phyloP scores from a whole-genome alignment of 805 yeast genomes.

The Starmerella apis region DNA sequence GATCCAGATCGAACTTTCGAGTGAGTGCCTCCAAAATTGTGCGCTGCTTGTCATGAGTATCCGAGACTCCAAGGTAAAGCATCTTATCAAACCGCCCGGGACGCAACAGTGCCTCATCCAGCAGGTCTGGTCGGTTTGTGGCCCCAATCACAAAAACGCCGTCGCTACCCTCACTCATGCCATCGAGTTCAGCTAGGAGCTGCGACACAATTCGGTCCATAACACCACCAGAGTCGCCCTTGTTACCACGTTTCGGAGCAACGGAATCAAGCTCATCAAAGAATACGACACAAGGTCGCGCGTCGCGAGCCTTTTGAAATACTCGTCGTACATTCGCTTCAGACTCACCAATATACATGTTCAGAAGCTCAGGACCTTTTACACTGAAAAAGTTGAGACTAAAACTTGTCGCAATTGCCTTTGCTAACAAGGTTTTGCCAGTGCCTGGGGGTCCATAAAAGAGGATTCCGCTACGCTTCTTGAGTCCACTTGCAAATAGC shows the following conservation, averaged over 20 bases:
- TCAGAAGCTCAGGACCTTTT: slow-evolving; percentile 91
- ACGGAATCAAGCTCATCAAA: slow-evolving; percentile 97
- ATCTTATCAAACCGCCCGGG: slow-evolving; percentile 94
- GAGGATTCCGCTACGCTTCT: slow-evolving; percentile 85
- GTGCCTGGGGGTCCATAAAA: slow-evolving; percentile 99
- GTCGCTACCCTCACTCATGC: slow-evolving; percentile 73
- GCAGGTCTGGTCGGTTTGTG: slow-evolving; percentile 87
- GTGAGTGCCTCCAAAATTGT: slow-evolving; percentile 82
- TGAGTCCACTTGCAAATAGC: slow-evolving; percentile 74
- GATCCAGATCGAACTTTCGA: slow-evolving; percentile 52
- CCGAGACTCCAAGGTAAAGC: slow-evolving; percentile 87
- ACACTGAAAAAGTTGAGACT: slow-evolving; percentile 91
- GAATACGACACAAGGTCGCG: slow-evolving; percentile 93
- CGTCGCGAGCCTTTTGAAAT: slow-evolving; percentile 89
- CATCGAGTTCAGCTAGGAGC: slow-evolving; percentile 86
- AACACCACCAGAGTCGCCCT: slow-evolving; percentile 98
- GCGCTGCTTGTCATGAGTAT: slow-evolving; percentile 77
- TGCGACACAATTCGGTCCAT: slow-evolving; percentile 98
- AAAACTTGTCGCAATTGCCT: slow-evolving; percentile 93
- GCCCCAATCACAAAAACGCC: slow-evolving; percentile 99
- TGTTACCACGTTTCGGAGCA: slow-evolving; percentile 96
- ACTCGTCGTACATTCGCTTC: slow-evolving; percentile 94
- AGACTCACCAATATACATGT: slow-evolving; percentile 97
- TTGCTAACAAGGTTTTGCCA: slow-evolving; percentile 89
- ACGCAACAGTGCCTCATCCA: slow-evolving; percentile 86